Percentiles rank a stretch among this genome's conserved stretches.
Evolutionary conservation across 176 grass and related monocot genomes (phyloP).

Genomic region (Oropetium thomaeum): DNA sequence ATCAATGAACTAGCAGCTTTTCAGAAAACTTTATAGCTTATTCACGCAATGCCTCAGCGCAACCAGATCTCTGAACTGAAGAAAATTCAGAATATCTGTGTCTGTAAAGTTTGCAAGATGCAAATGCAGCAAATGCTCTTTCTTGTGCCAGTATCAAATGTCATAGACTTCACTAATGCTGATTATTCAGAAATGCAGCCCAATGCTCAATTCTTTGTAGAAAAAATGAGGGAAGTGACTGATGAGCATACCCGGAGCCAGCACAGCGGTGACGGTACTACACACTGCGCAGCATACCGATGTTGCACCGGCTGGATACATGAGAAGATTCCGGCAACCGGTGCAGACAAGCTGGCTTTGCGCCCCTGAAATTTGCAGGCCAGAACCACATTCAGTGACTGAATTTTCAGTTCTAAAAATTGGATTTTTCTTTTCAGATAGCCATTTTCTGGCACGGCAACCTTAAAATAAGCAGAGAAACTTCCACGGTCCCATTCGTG

Average conservation of each 20-base stretch:
- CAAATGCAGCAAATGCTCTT: constrained; percentile 7
- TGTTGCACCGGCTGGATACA: constrained; percentile 86
- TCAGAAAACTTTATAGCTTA: constrained; percentile 1
- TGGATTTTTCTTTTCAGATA: constrained; percentile 1
- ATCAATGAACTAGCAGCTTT: background rate
- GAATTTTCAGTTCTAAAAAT: constrained; percentile 4
- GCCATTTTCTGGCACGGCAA: background rate
- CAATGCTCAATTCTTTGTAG: constrained; percentile 17
- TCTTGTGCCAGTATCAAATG: background rate
- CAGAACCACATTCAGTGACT: background rate
- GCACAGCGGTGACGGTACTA: constrained; percentile 82
- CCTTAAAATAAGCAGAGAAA: constrained; percentile 19
- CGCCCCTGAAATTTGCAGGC: constrained; percentile 46
- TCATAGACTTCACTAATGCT: background rate
- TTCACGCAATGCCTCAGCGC: background rate
- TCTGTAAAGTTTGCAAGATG: constrained; percentile 21
- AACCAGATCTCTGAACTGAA: background rate
- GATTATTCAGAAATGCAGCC: background rate
- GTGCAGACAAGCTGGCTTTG: constrained; percentile 96
- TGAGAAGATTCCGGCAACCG: constrained; percentile 87
- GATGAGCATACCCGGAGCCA: constrained; percentile 66
- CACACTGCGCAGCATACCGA: constrained; percentile 95
- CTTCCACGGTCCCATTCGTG: background rate
- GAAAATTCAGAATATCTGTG: background rate
- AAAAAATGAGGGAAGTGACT: constrained; percentile 5